These are phyloP conservation scores for Penicillium flavigenum DNA, from an alignment of 495 filamentous ascomycete species.

Conservation along the genomic window DNA sequence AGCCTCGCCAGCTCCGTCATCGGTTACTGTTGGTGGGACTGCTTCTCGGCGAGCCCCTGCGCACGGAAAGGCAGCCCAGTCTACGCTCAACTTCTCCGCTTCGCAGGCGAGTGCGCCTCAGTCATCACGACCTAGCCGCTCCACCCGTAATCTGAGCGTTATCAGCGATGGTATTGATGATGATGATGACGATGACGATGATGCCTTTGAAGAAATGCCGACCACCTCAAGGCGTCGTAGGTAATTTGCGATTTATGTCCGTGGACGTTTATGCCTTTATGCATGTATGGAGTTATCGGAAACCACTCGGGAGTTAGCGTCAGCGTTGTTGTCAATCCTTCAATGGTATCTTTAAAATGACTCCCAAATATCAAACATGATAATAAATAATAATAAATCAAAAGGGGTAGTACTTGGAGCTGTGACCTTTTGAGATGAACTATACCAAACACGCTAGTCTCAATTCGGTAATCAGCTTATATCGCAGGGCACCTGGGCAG, in stretches of 20 bases:
- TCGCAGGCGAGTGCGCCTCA: constrained; percentile 48
- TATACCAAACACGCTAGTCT: not conserved
- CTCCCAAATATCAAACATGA: not conserved
- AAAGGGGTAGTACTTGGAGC: not conserved
- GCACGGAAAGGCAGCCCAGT: constrained; percentile 53
- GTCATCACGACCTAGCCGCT: constrained; percentile 44
- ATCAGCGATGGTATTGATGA: constrained; percentile 61
- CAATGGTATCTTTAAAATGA: not conserved
- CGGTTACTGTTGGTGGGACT: constrained; percentile 40
- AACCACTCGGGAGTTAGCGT: not conserved
- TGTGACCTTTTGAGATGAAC: not conserved
- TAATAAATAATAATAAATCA: not conserved
- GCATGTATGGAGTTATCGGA: constrained; percentile 6
- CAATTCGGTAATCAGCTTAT: not conserved
- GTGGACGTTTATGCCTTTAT: not conserved
- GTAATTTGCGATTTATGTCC: constrained; percentile 6
- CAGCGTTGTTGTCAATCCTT: constrained; percentile 5
- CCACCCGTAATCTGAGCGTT: constrained; percentile 40
- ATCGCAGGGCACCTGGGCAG: not conserved
- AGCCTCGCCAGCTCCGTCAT: constrained; percentile 46
- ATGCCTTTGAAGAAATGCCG: constrained; percentile 72
- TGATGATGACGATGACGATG: constrained; percentile 77
- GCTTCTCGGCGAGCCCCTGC: constrained; percentile 34
- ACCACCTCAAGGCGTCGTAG: constrained; percentile 18
- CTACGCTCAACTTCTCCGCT: constrained; percentile 69